phyloP scores from a whole-genome alignment of 1,284 basidiomycete species.

The Ceratobasidium sp. region DNA sequence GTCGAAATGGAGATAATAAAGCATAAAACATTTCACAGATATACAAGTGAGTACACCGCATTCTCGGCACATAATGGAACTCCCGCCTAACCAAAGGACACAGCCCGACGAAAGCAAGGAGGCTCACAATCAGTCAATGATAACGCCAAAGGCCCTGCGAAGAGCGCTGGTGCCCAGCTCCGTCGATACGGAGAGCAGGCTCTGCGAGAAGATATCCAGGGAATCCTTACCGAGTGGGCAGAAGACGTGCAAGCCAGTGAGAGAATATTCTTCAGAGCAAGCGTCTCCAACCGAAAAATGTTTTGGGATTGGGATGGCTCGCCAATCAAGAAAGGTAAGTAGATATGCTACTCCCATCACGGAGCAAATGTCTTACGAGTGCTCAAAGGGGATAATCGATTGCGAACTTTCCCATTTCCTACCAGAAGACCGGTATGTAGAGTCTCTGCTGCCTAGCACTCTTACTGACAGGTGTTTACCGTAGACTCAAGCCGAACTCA shows the following conservation, averaged over 20 bases:
- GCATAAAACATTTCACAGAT: constrained; percentile 98
- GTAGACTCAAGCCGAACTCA: constrained; percentile 89
- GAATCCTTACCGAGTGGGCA: constrained; percentile 79
- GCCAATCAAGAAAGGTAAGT: constrained; percentile 61
- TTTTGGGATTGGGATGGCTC: constrained; percentile 87
- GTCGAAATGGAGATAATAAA: constrained; percentile 79
- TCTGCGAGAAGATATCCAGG: constrained; percentile 88
- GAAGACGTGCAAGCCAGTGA: constrained; percentile 85
- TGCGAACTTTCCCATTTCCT: constrained; percentile 92
- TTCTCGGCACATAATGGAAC: neutral
- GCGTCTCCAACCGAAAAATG: constrained; percentile 81
- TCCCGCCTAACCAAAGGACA: neutral
- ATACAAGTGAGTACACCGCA: constrained; percentile 75
- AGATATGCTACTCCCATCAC: neutral
- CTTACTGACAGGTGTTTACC: neutral
- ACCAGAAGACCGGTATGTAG: constrained; percentile 84
- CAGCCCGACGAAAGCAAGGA: constrained; percentile 96
- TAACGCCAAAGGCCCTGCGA: constrained; percentile 89
- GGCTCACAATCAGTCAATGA: constrained; percentile 94
- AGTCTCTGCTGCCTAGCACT: neutral
- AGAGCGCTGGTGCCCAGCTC: constrained; percentile 93
- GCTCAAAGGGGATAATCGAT: constrained; percentile 67
- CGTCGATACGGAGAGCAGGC: constrained; percentile 96
- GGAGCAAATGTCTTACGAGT: neutral
- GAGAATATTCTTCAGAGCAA: constrained; percentile 88